Conservation (phyloP, 2,329 filamentous ascomycete species). For the Corinectria fuckeliana region DNA sequence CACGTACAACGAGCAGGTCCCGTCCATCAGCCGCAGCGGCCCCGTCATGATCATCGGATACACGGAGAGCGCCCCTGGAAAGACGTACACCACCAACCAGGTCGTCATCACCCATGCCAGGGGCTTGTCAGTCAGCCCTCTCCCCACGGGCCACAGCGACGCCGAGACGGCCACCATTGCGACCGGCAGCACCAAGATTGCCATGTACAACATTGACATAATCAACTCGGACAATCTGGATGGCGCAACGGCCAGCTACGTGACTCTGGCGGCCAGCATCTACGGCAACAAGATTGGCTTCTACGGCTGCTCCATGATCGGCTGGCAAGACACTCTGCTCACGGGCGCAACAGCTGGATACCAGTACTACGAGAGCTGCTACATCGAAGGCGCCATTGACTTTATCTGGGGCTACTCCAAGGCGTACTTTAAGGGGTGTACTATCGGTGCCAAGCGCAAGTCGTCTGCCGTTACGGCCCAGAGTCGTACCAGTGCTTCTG, state of each 20-base stretch:
- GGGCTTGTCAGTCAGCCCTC: conserved; percentile 22
- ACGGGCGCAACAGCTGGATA: conserved; percentile 49
- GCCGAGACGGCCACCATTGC: conserved; percentile 29
- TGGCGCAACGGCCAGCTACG: conserved; percentile 45
- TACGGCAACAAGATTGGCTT: conserved; percentile 37
- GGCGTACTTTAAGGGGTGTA: conserved; percentile 45
- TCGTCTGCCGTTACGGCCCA: conserved; percentile 40
- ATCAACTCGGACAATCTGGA: conserved; percentile 50
- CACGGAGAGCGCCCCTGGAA: conserved; percentile 34
- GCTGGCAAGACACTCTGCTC: conserved; percentile 57
- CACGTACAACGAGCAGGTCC: conserved; percentile 61
- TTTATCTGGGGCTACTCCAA: conserved; percentile 39
- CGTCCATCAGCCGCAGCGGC: conserved; percentile 19
- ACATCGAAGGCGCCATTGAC: conserved; percentile 38
- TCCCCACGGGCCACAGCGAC: conserved; percentile 27
- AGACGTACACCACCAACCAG: conserved; percentile 21
- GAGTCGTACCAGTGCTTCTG: conserved; percentile 34
- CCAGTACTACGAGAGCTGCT: conserved; percentile 53
- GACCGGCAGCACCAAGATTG: conserved; percentile 43
- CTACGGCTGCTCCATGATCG: conserved; percentile 53
- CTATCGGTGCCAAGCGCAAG: conserved; percentile 43
- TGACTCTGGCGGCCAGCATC: conserved; percentile 47
- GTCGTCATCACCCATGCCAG: conserved; percentile 26
- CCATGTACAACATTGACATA: conserved; percentile 66
- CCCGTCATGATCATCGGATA: conserved; percentile 30